Base-by-base conservation (phyloP, 1,284 basidiomycete genomes). In the Trichosporon sp. region DNA sequence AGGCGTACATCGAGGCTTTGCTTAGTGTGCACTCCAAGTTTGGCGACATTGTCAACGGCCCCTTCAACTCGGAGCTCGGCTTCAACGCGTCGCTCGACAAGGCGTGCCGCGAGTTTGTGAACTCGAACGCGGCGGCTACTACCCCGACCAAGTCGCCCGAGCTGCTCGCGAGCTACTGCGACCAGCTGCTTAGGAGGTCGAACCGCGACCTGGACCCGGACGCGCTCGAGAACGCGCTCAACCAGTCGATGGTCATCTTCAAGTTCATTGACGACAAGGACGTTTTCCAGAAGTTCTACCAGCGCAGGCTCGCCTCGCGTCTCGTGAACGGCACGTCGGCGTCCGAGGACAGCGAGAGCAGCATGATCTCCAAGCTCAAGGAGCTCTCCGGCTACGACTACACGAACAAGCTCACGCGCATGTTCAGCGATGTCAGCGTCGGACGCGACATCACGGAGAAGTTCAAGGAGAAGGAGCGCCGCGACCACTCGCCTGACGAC, bases 251-350 rank as follows among this genome's bases (percentile, higher is more conserved):
- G 96, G 88, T 96, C 61, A 87, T 99, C 67, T 99, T 99, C 91
- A 98, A 98, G 85, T 99, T 98, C 83, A 91, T 99, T 77, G 95
- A 98, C 83, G 97, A 99, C 87, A 98, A 98, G 87, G 97, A 99
- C 79, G 95, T 99, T 11, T 99, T 99, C 91, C 96, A 98, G 83
- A 94, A 93, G 63, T 99, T 98, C 88, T 99, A 99, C 87, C 93
- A 93, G 61, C 98, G 94, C 78, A 96, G 96, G 86, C 87, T 99
- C 21, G 96, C 95, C 63, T 93, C 93, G 81, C 94, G 97, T 76
- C 89, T 99, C 43, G 96, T 99, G 76, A 91, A 94, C 78, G 91
- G 90, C 43, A 90, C 92, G 21, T 98, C 95, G 21, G 94, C 95
- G 4, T 98, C 96, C 2, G 96, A 98, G 79, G 97, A 99, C 85